A percentile compares a stretch with the other conserved stretches of the same genome.
Conservation (phyloP, 2,329 filamentous ascomycete species). For the Emydomyces testavorans region DNA sequence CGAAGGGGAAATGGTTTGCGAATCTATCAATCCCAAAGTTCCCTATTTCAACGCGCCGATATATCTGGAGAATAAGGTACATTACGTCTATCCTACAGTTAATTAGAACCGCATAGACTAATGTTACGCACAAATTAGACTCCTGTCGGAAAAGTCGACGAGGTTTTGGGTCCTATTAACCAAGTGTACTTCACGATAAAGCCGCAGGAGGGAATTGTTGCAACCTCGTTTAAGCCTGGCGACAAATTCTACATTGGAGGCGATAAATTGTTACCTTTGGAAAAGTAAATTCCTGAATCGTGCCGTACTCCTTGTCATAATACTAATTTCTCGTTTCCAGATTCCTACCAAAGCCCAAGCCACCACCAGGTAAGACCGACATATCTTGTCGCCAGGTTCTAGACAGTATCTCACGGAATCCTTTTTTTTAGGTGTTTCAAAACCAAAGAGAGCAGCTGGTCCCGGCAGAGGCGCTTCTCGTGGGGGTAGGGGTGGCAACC, state of each 20-base stretch:
- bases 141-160: conserved; percentile 89
- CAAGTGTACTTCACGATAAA: conserved; percentile 98
- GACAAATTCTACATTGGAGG: conserved; percentile 95
- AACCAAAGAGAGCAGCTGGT: conserved; percentile 59
- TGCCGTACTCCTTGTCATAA: conserved; percentile 3
- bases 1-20: conserved; percentile 97
- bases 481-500: conserved; percentile 37
- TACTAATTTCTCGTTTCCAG: conserved; percentile 29
- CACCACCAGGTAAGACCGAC: conserved; percentile 39
- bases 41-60: conserved; percentile 99
- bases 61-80: conserved; percentile 94
- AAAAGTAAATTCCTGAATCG: conserved; percentile 47
- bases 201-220: conserved; percentile 90
- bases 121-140: conserved; percentile 41
- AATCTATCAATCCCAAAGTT: conserved; percentile 86
- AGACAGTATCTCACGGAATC: conserved; percentile 18
- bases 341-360: conserved; percentile 91
- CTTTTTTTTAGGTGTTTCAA: conserved; percentile 48
- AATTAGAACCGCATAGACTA: neutral
- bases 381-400: neutral
- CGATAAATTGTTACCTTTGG: conserved; percentile 88
- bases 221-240: conserved; percentile 83
- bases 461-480: conserved; percentile 39
- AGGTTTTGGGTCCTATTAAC: conserved; percentile 94
- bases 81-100: conserved; percentile 10